These are phyloP conservation scores for Coelastrella sp. DNA, from an alignment of 139 green algal species.

Conservation along the genomic window DNA sequence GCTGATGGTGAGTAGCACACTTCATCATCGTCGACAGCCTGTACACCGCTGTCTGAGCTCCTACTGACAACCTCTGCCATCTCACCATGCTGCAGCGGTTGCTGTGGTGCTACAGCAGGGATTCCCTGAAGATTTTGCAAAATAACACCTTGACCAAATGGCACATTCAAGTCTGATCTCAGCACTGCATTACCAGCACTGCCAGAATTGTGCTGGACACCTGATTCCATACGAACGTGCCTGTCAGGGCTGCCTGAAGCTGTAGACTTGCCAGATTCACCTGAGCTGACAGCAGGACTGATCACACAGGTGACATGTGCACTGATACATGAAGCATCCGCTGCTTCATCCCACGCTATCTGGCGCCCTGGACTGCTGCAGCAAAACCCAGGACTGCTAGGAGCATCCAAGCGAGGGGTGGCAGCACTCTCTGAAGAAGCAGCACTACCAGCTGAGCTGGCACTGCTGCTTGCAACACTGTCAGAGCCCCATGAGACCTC, in stretches of 20 bases:
- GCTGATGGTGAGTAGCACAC: background rate
- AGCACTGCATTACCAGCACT: background rate
- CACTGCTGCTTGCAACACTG: background rate
- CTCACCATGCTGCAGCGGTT: no score
- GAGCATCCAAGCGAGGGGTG: background rate
- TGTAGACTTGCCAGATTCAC: no score
- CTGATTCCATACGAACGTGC: no score
- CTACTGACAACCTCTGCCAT: background rate
- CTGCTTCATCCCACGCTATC: conserved; percentile 4
- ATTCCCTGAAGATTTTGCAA: no score
- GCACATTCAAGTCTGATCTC: background rate
- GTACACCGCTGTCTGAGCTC: conserved; percentile 13
- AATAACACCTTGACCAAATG: background rate
- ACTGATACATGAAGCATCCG: background rate
- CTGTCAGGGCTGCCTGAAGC: no score
- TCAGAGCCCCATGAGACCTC: conserved; percentile 32
- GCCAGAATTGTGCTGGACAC: no score
- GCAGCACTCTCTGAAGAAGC: background rate
- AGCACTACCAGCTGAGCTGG: background rate
- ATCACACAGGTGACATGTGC: background rate
- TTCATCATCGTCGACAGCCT: background rate
- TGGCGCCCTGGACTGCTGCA: background rate
- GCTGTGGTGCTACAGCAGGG: no score
- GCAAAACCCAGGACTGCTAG: background rate
- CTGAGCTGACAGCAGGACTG: background rate